phyloP scores from a whole-genome alignment of 768 basidiomycete species.

The Cystofilobasidium macerans region DNA sequence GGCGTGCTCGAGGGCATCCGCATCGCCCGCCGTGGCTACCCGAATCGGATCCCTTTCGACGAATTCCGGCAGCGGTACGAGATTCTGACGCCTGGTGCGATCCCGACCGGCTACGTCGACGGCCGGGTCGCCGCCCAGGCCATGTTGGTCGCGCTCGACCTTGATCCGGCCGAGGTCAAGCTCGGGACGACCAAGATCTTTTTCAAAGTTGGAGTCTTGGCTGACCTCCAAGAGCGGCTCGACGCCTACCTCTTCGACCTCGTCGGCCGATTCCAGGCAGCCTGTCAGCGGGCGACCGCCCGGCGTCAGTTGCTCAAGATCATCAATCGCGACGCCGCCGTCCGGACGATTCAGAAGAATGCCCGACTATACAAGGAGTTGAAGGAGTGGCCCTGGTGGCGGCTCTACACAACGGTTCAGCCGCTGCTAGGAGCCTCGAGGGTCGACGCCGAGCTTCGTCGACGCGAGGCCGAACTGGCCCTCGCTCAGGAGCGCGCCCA shows the following conservation, averaged over 20 bases:
- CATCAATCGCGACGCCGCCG: slow-evolving; percentile 78
- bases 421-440: slow-evolving; percentile 85
- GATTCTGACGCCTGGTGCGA: slow-evolving; percentile 81
- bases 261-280: slow-evolving; percentile 78
- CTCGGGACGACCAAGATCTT: slow-evolving; percentile 97
- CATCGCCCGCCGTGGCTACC: slow-evolving; percentile 92
- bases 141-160: slow-evolving; percentile 78
- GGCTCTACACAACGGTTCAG: slow-evolving; percentile 89
- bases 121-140: slow-evolving; percentile 84
- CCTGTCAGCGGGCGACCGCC: slow-evolving; percentile 71
- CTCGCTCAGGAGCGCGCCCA: slow-evolving; percentile 75
- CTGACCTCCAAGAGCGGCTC: slow-evolving; percentile 85
- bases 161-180: slow-evolving; percentile 72
- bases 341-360: slow-evolving; percentile 86
- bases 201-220: slow-evolving; percentile 96
- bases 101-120: slow-evolving; percentile 94
- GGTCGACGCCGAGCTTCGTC: slow-evolving; percentile 72
- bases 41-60: slow-evolving; percentile 89
- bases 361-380: slow-evolving; percentile 82
- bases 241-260: slow-evolving; percentile 79
- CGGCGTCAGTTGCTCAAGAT: slow-evolving; percentile 88
- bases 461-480: slow-evolving; percentile 67
- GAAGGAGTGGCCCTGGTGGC: slow-evolving; percentile 98
- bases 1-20: slow-evolving; percentile 98
- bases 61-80: slow-evolving; percentile 97